Percentiles rank a stretch among this genome's conserved stretches.
phyloP scores from a whole-genome alignment of 805 yeast species.

The Wickerhamiella siamensis region DNA sequence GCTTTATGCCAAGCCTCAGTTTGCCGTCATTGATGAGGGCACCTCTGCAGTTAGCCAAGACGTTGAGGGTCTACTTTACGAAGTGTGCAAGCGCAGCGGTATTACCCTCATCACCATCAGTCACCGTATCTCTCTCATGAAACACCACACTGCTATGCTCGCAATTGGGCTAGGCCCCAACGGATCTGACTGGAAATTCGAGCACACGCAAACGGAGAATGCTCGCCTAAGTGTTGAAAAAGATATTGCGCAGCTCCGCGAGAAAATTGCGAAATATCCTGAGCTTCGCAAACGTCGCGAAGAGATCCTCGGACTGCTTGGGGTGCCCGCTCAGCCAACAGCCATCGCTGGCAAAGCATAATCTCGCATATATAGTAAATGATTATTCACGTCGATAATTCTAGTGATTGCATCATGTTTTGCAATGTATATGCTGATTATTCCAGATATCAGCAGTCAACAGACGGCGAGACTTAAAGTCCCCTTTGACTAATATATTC shows the following conservation, averaged over 20 bases:
- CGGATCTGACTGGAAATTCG: slow-evolving; percentile 38
- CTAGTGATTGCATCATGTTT: too few species aligned
- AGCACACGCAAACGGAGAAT: slow-evolving; percentile 50
- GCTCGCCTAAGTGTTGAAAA: slow-evolving; percentile 55
- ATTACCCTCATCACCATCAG: slow-evolving; percentile 71
- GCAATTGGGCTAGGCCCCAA: slow-evolving; percentile 46
- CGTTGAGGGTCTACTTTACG: slow-evolving; percentile 77
- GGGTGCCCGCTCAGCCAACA: neutral
- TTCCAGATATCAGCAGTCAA: too few species aligned
- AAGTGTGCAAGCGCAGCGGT: slow-evolving; percentile 48
- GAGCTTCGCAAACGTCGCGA: slow-evolving; percentile 45
- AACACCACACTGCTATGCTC: slow-evolving; percentile 66
- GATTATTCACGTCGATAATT: too few species aligned
- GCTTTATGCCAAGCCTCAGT: slow-evolving; percentile 61
- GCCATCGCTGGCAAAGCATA: neutral
- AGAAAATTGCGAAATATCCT: slow-evolving; percentile 44
- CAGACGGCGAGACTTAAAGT: too few species aligned
- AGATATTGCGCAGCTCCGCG: slow-evolving; percentile 55
- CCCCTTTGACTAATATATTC: neutral
- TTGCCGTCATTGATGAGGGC: slow-evolving; percentile 82
- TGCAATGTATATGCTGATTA: too few species aligned
- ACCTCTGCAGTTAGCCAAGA: slow-evolving; percentile 85
- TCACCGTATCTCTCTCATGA: slow-evolving; percentile 70
- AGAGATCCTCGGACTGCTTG: slow-evolving; percentile 33
- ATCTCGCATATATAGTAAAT: neutral